These are phyloP conservation scores for Lentinula edodes DNA, from an alignment of 768 basidiomycete species.

Conservation along the genomic window DNA sequence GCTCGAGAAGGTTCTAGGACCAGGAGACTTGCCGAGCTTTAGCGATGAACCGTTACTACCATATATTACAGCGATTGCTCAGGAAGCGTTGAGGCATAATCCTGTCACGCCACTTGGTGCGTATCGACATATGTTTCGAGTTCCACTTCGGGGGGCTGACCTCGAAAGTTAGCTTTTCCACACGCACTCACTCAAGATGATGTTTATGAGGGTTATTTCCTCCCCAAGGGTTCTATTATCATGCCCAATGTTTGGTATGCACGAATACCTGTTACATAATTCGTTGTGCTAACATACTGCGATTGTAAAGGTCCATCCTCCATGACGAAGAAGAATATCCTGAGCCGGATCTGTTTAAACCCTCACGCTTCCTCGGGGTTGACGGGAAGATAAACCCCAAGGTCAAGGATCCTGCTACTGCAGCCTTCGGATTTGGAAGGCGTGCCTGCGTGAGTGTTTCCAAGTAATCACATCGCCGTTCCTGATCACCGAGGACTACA, in stretches of 20 bases:
- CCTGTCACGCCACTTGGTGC: conserved; percentile 20
- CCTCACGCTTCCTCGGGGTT: background rate
- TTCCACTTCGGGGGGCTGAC: conserved; percentile 9
- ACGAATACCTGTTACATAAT: background rate
- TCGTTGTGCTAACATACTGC: background rate
- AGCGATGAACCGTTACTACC: conserved; percentile 15
- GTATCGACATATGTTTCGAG: background rate
- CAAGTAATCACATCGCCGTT: background rate
- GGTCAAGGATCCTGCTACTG: background rate
- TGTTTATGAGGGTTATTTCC: conserved; percentile 1
- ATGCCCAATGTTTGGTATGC: conserved; percentile 4
- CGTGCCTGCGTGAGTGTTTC: background rate
- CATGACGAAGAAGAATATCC: conserved; percentile 7
- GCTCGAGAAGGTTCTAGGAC: conserved; percentile 5
- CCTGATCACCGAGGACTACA: background rate
- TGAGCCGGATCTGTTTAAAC: conserved; percentile 2
- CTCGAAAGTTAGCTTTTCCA: background rate
- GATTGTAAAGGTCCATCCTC: background rate
- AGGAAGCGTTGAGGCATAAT: conserved; percentile 24
- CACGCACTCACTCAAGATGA: conserved; percentile 1
- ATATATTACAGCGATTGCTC: conserved; percentile 24
- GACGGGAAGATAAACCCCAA: background rate
- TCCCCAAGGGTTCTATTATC: background rate
- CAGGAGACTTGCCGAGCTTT: conserved; percentile 15
- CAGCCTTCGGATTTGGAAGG: conserved; percentile 4